Base-by-base conservation (phyloP, 768 basidiomycete species). In the Naganishia vishniacii region DNA sequence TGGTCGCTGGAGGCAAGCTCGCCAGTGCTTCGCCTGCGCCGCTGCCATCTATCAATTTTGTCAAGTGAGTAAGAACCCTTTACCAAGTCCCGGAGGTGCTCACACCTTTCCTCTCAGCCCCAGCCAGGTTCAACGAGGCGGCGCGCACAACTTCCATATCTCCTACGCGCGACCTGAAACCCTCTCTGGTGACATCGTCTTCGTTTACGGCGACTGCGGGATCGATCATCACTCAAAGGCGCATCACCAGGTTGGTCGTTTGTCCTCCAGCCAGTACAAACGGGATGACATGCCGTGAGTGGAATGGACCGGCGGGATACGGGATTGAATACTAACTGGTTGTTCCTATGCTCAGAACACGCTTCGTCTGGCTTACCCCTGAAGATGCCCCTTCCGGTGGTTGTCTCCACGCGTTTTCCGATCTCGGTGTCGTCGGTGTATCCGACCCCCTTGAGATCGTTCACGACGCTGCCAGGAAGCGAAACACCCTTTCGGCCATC, bases 321-420 rank as follows among this genome's bases (percentile, higher is more conserved):
- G 15, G 3, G 3, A 13, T 9, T 9, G 47, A 13, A 46, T 25
- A 29, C 46, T 12, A 23, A 13, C 25, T 15, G 11, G n/a, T 18
- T 23, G 34, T 12, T 26, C 23, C 15, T 26, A 9, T 20, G 11
- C 18, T 16, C 26, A 62, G 66, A 20, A 51, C 66, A 18, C 62
- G 62, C 18, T 67, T 67, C 41, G 62, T 67, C 26, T 67, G 66
- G 66, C 58, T 67, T 28, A 67, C 66, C 1, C 66, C 66, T 1
- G 44, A 49, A n/a, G 62, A 67, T 42, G 46, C 48, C 12, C 66
- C 66, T 16, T n/a, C 58, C 11, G 62, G 66, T 4, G 61, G 62
- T 15, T 67, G 66, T 67, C 62, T 67, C 20, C 66, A 67, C 48
- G 66, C 66, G 15, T 67, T 67, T 47, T 59, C 66, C 47, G 62